A percentile compares a stretch with the other conserved stretches of the same genome.
Evolutionary conservation across 768 basidiomycete species (phyloP).

Genomic region (Trametes meyenii): DNA sequence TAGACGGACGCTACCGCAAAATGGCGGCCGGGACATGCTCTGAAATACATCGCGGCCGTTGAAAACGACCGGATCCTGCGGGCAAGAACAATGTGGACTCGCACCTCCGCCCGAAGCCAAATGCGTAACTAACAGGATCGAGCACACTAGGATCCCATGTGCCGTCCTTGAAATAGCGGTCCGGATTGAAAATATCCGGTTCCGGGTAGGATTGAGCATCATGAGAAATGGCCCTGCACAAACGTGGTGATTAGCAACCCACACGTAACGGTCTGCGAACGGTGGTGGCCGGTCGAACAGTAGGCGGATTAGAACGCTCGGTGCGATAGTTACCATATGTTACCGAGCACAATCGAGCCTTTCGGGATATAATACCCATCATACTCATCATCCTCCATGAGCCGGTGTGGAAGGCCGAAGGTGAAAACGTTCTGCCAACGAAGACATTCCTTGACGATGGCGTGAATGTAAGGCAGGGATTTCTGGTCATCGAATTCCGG

Average conservation of each 20-base stretch:
- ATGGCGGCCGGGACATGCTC: constrained; percentile 8
- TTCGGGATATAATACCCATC: constrained; percentile 42
- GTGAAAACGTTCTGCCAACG: constrained; percentile 20
- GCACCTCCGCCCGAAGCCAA: constrained; percentile 9
- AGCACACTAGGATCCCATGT: not conserved
- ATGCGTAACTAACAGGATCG: not conserved
- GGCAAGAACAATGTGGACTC: not conserved
- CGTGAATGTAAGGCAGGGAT: constrained; percentile 20
- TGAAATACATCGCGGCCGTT: not conserved
- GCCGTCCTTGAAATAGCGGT: constrained; percentile 18
- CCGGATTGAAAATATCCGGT: constrained; percentile 29
- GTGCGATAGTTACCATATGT: constrained; percentile 15
- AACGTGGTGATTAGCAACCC: constrained; percentile 28
- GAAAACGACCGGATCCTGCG: not conserved
- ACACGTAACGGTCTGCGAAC: not conserved
- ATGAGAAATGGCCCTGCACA: constrained; percentile 32
- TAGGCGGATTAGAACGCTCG: not conserved
- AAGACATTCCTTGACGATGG: constrained; percentile 22
- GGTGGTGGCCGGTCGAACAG: not conserved
- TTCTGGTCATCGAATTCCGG: constrained; percentile 18
- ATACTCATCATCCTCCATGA: constrained; percentile 43
- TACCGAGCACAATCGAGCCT: constrained; percentile 26
- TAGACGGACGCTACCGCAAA: constrained; percentile 8
- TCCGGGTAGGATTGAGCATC: constrained; percentile 28
- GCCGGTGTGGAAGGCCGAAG: constrained; percentile 33